Conservation (phyloP, 257 asterid genomes). For the Plectranthus barbatus region DNA sequence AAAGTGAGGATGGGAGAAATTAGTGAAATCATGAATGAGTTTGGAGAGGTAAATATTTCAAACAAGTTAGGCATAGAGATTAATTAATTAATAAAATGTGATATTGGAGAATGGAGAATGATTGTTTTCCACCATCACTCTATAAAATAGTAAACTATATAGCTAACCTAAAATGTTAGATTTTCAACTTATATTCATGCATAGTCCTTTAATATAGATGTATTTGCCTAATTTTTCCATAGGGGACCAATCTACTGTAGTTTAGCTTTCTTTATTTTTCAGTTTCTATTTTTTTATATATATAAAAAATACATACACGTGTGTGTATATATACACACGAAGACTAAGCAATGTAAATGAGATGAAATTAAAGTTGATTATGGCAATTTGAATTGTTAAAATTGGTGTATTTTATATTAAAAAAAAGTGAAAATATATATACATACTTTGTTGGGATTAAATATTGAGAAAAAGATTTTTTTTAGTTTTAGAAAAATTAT, state of each 20-base stretch:
- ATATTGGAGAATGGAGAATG: slow-evolving; percentile 16
- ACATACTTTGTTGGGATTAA: no score
- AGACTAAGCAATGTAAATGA: no score
- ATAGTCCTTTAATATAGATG: slow-evolving; percentile 6
- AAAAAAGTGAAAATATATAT: no score
- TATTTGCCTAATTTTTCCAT: slow-evolving; percentile 20
- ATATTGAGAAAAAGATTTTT: no score
- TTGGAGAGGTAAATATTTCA: neutral
- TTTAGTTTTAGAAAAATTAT: no score
- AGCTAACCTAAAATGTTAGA: slow-evolving; percentile 19
- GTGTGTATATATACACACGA: no score
- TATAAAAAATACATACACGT: no score
- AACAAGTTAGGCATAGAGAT: slow-evolving; percentile 10
- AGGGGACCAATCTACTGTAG: slow-evolving; percentile 31
- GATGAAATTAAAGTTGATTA: no score
- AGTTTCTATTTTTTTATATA: neutral
- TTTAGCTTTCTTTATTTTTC: slow-evolving; percentile 19
- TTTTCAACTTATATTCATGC: slow-evolving; percentile 18
- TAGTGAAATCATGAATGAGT: neutral
- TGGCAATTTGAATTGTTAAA: no score
- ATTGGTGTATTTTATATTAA: no score
- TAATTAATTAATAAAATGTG: neutral
- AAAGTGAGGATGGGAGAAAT: neutral
- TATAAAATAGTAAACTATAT: slow-evolving; percentile 14
- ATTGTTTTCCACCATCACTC: slow-evolving; percentile 23